phyloP scores from a whole-genome alignment of 2,329 filamentous ascomycete genomes.

The Calonectria hongkongensis region DNA sequence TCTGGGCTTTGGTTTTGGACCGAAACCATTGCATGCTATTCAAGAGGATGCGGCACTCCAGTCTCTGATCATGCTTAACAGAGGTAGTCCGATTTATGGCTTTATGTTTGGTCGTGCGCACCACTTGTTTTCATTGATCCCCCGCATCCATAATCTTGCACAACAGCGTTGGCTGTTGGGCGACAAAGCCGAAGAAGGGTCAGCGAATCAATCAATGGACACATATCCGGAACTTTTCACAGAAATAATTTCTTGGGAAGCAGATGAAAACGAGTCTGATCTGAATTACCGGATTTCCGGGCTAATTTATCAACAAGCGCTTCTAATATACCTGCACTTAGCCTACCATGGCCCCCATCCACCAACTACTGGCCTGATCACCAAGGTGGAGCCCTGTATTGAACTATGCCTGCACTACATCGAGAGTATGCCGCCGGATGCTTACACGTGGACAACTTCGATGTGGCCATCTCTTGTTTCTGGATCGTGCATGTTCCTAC shows the following conservation, averaged over 20 bases:
- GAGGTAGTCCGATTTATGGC: slow-evolving; percentile 35
- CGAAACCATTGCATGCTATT: neutral
- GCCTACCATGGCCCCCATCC: slow-evolving; percentile 25
- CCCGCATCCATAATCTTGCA: slow-evolving; percentile 31
- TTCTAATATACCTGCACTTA: slow-evolving; percentile 25
- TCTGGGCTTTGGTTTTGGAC: slow-evolving; percentile 28
- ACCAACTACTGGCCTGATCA: slow-evolving; percentile 21
- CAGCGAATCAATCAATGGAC: neutral
- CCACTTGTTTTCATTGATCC: slow-evolving; percentile 31
- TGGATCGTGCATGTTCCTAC: slow-evolving; percentile 34
- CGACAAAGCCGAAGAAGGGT: neutral
- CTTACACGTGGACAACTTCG: slow-evolving; percentile 36
- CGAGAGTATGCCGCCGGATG: slow-evolving; percentile 29
- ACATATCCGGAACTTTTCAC: slow-evolving; percentile 9
- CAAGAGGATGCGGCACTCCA: neutral
- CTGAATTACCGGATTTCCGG: slow-evolving; percentile 26
- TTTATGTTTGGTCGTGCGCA: slow-evolving; percentile 37
- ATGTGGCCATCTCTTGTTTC: slow-evolving; percentile 35
- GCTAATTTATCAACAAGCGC: slow-evolving; percentile 30
- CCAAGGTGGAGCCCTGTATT: slow-evolving; percentile 33
- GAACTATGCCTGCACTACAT: slow-evolving; percentile 30
- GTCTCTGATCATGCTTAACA: slow-evolving; percentile 30
- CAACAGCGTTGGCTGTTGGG: slow-evolving; percentile 13
- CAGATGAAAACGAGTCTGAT: slow-evolving; percentile 16
- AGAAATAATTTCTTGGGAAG: slow-evolving; percentile 26